These are phyloP conservation scores for Apiospora pterosperma DNA, from an alignment of 2,329 filamentous ascomycete species.

Conservation along the genomic window DNA sequence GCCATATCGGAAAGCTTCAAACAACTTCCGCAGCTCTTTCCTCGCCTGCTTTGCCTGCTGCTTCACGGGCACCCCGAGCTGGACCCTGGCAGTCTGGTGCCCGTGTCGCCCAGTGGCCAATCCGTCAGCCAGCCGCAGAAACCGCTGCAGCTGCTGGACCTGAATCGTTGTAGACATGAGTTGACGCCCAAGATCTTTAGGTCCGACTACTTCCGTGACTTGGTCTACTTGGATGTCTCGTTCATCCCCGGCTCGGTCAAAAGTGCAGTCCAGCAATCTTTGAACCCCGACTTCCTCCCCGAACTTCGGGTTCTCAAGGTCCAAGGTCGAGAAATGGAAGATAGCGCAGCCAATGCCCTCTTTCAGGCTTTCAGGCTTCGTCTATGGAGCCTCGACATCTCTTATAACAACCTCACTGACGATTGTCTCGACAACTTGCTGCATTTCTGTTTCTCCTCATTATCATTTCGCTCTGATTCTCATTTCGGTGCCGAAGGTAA, in stretches of 20 bases:
- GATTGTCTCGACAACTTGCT: conserved; percentile 30
- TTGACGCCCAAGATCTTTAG: conserved; percentile 39
- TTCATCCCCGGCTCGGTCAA: conserved; percentile 42
- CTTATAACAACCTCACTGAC: conserved; percentile 50
- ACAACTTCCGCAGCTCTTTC: conserved; percentile 36
- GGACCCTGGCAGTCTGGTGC: conserved; percentile 35
- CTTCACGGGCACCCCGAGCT: conserved; percentile 45
- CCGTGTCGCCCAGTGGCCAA: background rate
- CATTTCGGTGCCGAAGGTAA: conserved; percentile 45
- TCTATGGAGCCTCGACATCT: conserved; percentile 57
- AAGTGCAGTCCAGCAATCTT: conserved; percentile 28
- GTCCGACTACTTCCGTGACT: conserved; percentile 29
- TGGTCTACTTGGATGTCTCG: conserved; percentile 54
- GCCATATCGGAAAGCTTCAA: conserved; percentile 38
- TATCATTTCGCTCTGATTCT: conserved; percentile 30
- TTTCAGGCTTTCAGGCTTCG: conserved; percentile 32
- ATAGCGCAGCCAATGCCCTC: conserved; percentile 30
- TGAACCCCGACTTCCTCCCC: conserved; percentile 35
- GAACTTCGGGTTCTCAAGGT: conserved; percentile 51
- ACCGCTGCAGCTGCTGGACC: conserved; percentile 40
- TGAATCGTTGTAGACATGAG: conserved; percentile 36
- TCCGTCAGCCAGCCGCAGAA: conserved; percentile 4
- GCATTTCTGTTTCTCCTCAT: conserved; percentile 28
- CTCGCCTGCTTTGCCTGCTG: conserved; percentile 42
- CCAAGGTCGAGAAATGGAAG: conserved; percentile 42